A percentile compares a stretch with the other conserved stretches of the same genome.
Evolutionary conservation across 1,139 yeast genomes (phyloP).

Genomic region (Magnusiomyces ingens): DNA sequence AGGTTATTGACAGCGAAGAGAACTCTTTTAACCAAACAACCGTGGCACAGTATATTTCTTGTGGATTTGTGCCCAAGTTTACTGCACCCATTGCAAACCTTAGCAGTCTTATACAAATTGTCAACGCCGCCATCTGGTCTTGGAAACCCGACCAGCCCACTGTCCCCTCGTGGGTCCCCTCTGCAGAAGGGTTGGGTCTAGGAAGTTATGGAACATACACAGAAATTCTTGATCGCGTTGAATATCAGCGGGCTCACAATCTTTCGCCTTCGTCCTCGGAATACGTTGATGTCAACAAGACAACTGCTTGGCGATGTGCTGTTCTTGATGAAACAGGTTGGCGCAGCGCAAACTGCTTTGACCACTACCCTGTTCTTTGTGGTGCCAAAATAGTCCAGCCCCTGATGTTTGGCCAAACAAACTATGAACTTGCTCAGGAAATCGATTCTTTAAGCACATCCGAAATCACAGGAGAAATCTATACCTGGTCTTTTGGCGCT

Average conservation of each 20-base stretch:
- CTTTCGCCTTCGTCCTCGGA: too few relatives aligned
- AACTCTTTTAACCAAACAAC: slow-evolving; percentile 14
- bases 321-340: slow-evolving; percentile 45
- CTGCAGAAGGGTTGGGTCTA: not conserved
- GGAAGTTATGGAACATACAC: not conserved
- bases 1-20: slow-evolving; percentile 10
- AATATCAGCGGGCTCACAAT: too few relatives aligned
- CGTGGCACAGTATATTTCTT: slow-evolving; percentile 35
- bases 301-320: slow-evolving; percentile 56
- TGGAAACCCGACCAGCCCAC: slow-evolving; percentile 59
- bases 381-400: slow-evolving; percentile 29
- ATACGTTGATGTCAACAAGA: slow-evolving; percentile 19
- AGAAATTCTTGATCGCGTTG: not conserved
- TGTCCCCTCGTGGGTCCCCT: not conserved
- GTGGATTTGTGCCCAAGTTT: slow-evolving; percentile 60
- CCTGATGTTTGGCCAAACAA: not conserved
- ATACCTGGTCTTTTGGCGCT: slow-evolving; percentile 7
- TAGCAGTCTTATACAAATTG: slow-evolving; percentile 24
- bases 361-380: slow-evolving; percentile 50
- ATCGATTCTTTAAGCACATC: not conserved
- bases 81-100: slow-evolving; percentile 24
- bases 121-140: slow-evolving; percentile 53
- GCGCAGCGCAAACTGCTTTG: slow-evolving; percentile 59
- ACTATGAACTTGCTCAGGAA: too few relatives aligned
- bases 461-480: not conserved